Conservation (phyloP, 2,329 filamentous ascomycete genomes). For the Harringtonia lauricola region DNA sequence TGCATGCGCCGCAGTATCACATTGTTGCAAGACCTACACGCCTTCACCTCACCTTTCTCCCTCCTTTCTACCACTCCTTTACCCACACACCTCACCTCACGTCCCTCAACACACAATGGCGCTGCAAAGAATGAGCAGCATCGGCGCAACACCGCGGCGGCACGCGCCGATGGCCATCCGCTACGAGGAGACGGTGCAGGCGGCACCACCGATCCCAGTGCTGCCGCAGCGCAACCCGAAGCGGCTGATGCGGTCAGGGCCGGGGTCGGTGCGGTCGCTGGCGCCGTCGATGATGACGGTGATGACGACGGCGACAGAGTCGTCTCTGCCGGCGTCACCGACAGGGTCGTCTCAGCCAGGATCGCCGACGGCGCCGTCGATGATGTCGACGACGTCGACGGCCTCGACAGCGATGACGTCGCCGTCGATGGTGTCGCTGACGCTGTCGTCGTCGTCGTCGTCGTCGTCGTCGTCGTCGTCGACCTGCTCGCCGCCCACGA, state of each 20-base stretch:
- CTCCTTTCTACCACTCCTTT: no score
- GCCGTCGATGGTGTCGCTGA: neutral
- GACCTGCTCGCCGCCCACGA: neutral
- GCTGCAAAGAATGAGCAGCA: slow-evolving; percentile 29
- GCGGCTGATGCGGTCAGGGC: slow-evolving; percentile 17
- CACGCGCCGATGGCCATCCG: slow-evolving; percentile 38
- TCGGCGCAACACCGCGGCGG: slow-evolving; percentile 24
- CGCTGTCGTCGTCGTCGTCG: neutral
- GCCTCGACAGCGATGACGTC: neutral
- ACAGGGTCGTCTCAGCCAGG: no score
- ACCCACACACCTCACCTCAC: neutral
- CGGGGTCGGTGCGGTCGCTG: slow-evolving; percentile 13
- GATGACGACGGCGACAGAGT: neutral
- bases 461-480: neutral
- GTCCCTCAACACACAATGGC: slow-evolving; percentile 18
- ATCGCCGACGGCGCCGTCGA: slow-evolving; percentile 1
- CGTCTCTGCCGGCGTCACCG: neutral
- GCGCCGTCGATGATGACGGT: slow-evolving; percentile 3
- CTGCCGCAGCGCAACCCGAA: slow-evolving; percentile 31
- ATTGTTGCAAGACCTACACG: no score
- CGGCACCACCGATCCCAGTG: slow-evolving; percentile 45
- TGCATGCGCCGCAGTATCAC: no score
- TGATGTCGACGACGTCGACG: neutral
- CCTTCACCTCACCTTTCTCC: no score
- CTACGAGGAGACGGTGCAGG: slow-evolving; percentile 50